Base-by-base conservation (phyloP, 495 filamentous ascomycete species). In the Paragyromitra xinjiangensis region DNA sequence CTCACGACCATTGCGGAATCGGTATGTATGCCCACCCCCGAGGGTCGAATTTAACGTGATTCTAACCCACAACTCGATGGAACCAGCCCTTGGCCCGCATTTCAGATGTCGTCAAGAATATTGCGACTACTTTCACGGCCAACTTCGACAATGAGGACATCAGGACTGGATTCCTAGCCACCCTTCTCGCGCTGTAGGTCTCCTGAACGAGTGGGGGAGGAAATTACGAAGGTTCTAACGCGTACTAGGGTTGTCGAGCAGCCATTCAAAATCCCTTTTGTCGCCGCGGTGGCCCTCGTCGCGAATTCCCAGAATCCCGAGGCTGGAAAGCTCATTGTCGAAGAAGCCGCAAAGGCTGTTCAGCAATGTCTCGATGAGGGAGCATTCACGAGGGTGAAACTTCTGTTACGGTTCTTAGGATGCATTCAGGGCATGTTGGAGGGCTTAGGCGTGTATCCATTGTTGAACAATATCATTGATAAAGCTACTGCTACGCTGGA, bases 251-350 rank as follows among this genome's bases (percentile, higher is more conserved):
- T 91, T 53, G 80, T 94, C 24, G 95, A 99, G 84, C 95, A 99
- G 84, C 95, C 96, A 0, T 91, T 99, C 84, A 98, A 98, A 85
- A 95, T 94, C 65, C 96, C 95, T 1, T 98, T 97, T 83, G 87
- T 95, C 65, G 94, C 94, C 37, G 92, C 91, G 29, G 89, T 94
- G 3, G 87, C 94, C 37, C 86, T 97, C 62, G 88, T 92, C 56
- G 86, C 89, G 71, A 95, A 98, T 84, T 86, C 87, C 44, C 84
- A 91, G 72, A 93, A 92, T 69, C 55, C 69, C 11, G 81, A 81
- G 51, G 78, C 71, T 22, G 70, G 75, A 58, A 87, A 90, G 24
- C 92, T 95, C 74, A 85, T 95, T 45, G 87, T 90, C 37, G 85
- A 87, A 51, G 89, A 94, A 59, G 82, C 95, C 42, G 85, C 83